phyloP scores from a whole-genome alignment of 2,329 filamentous ascomycete species.

The Calonectria crousiana region DNA sequence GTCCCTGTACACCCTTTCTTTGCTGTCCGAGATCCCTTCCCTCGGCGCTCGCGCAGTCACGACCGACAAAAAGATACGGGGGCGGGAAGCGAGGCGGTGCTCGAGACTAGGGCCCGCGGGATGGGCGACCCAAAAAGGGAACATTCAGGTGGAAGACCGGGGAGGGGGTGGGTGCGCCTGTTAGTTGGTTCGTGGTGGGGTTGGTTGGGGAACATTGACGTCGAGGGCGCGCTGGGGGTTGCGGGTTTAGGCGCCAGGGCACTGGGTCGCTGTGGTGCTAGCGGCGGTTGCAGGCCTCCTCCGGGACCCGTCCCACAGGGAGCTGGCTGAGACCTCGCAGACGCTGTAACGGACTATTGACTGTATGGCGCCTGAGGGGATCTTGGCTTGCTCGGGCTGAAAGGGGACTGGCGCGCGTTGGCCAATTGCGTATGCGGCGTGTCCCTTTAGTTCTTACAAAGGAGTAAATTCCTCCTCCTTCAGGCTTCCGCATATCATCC shows the following conservation, averaged over 20 bases:
- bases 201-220: constrained; percentile 8
- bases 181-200: constrained; percentile 8
- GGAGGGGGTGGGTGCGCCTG: not conserved
- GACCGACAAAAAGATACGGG: constrained; percentile 2
- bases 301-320: not conserved
- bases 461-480: not conserved
- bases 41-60: not conserved
- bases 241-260: constrained; percentile 13
- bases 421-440: constrained; percentile 2
- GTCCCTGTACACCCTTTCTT: not conserved
- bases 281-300: constrained; percentile 11
- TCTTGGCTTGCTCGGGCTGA: constrained; percentile 14
- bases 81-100: constrained; percentile 20
- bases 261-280: not conserved
- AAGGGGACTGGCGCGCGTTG: not conserved
- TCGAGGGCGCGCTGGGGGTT: not conserved
- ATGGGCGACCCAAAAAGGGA: not conserved
- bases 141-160: constrained; percentile 9
- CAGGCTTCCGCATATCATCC: constrained; percentile 1
- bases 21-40: not conserved
- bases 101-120: not conserved
- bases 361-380: constrained; percentile 8
- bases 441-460: constrained; percentile 10
- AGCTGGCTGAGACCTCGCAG: not conserved
- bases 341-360: constrained; percentile 15